Conservation (phyloP, 176 grass and related monocot species). For the Dendrocalamus sinicus region DNA sequence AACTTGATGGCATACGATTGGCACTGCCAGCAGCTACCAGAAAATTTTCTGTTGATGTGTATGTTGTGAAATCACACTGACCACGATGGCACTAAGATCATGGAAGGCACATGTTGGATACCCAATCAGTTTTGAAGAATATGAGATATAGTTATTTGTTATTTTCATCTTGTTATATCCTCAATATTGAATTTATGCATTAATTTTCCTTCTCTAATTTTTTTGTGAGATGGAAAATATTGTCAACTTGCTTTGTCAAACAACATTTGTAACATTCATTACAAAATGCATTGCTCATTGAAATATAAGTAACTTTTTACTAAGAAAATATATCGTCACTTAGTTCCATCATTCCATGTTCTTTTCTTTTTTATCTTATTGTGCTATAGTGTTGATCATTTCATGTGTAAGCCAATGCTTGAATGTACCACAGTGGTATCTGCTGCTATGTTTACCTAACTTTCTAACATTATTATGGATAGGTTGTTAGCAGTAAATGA, state of each 20-base stretch:
- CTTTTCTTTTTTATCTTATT: constrained; percentile 4
- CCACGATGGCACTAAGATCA: neutral
- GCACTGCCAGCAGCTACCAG: constrained; percentile 74
- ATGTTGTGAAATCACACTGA: constrained; percentile 76
- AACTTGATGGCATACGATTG: constrained; percentile 84
- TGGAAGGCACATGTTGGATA: constrained; percentile 2
- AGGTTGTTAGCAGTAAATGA: neutral
- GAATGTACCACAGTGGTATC: neutral
- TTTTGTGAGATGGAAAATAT: constrained; percentile 26
- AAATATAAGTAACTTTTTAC: neutral
- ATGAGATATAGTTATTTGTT: constrained; percentile 30
- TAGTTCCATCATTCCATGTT: constrained; percentile 5
- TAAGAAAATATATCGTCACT: constrained; percentile 3
- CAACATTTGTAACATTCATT: constrained; percentile 4
- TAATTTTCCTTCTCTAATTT: constrained; percentile 24
- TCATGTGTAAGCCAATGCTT: neutral
- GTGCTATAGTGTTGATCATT: neutral
- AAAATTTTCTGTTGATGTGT: constrained; percentile 77
- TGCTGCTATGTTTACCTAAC: neutral
- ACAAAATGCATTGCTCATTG: constrained; percentile 1
- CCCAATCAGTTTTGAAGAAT: constrained; percentile 29
- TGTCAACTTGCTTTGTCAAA: constrained; percentile 16
- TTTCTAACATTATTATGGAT: neutral
- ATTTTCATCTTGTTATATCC: constrained; percentile 1
- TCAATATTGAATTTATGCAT: constrained; percentile 9